A percentile compares a stretch with the other conserved stretches of the same genome.
Conservation (phyloP, 345 rosid genomes). For the Kernera saxatilis region DNA sequence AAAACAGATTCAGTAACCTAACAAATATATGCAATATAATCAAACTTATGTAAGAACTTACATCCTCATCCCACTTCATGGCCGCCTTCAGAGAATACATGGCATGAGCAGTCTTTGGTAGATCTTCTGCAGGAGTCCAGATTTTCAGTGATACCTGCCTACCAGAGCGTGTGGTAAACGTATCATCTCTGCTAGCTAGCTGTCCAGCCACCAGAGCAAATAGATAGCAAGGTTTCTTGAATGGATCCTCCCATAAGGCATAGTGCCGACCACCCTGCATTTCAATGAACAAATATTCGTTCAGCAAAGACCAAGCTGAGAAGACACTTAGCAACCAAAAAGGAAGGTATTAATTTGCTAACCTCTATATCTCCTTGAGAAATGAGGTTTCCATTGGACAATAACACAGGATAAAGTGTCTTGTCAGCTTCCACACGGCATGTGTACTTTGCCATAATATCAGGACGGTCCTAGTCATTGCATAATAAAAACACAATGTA, state of each 20-base stretch:
- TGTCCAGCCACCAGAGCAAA: slow-evolving; percentile 95
- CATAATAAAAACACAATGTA: slow-evolving; percentile 20
- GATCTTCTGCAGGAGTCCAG: slow-evolving; percentile 93
- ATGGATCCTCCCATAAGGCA: slow-evolving; percentile 96
- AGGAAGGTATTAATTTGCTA: neutral
- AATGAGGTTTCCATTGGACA: slow-evolving; percentile 90
- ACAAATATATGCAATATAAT: neutral
- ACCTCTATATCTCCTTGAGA: slow-evolving; percentile 86
- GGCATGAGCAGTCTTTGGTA: slow-evolving; percentile 94
- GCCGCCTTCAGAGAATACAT: slow-evolving; percentile 97
- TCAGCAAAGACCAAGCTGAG: slow-evolving; percentile 12
- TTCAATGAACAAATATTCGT: neutral
- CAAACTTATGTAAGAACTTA: slow-evolving; percentile 22
- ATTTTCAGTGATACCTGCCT: slow-evolving; percentile 73
- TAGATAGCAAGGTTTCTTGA: slow-evolving; percentile 94
- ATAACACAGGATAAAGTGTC: slow-evolving; percentile 72
- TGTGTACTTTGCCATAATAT: slow-evolving; percentile 92
- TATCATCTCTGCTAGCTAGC: slow-evolving; percentile 87
- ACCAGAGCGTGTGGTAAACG: slow-evolving; percentile 73
- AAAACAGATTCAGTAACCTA: neutral
- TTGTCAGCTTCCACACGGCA: slow-evolving; percentile 92
- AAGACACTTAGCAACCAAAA: slow-evolving; percentile 1
- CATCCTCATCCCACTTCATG: slow-evolving; percentile 99
- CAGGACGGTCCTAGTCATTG: slow-evolving; percentile 77
- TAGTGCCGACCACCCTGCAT: slow-evolving; percentile 84